Conservation (phyloP, 805 yeast genomes). For the Cyberlindnera amylophila region DNA sequence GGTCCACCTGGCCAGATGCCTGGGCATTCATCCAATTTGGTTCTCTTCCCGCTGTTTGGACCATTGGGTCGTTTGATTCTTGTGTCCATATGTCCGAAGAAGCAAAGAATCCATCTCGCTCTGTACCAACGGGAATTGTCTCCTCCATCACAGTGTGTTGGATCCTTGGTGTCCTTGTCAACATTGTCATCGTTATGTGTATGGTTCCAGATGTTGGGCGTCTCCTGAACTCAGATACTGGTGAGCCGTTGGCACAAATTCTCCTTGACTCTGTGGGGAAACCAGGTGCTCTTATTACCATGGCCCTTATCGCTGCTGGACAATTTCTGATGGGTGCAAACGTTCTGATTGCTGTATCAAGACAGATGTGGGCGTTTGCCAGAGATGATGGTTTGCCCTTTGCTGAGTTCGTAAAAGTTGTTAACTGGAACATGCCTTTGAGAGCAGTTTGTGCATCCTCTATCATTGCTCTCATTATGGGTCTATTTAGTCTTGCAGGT, state of each 20-base stretch:
- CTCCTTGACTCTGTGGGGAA: constrained; percentile 59
- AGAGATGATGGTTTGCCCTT: constrained; percentile 74
- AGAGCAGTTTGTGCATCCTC: constrained; percentile 51
- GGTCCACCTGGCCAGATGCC: constrained; percentile 53
- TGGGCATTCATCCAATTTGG: constrained; percentile 49
- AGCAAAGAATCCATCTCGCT: constrained; percentile 55
- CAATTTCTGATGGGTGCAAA: constrained; percentile 67
- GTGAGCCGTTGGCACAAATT: constrained; percentile 65
- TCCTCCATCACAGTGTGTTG: constrained; percentile 56
- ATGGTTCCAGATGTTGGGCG: constrained; percentile 42
- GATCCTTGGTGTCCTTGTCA: constrained; percentile 52
- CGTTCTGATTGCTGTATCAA: constrained; percentile 54
- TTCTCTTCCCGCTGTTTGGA: constrained; percentile 71
- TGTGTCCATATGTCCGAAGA: constrained; percentile 75
- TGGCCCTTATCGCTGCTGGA: constrained; percentile 53
- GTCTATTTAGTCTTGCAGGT: constrained; percentile 38
- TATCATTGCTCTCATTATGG: constrained; percentile 33
- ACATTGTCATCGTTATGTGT: constrained; percentile 52
- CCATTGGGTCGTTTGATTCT: constrained; percentile 70
- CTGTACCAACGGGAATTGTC: constrained; percentile 64
- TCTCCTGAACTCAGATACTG: constrained; percentile 43
- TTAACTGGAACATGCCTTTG: constrained; percentile 54
- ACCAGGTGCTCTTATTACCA: constrained; percentile 60
- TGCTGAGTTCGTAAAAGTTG: constrained; percentile 50
- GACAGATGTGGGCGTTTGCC: constrained; percentile 73